Evolutionary conservation across 768 basidiomycete genomes (phyloP).

Genomic region (Boletus eberwhitei): DNA sequence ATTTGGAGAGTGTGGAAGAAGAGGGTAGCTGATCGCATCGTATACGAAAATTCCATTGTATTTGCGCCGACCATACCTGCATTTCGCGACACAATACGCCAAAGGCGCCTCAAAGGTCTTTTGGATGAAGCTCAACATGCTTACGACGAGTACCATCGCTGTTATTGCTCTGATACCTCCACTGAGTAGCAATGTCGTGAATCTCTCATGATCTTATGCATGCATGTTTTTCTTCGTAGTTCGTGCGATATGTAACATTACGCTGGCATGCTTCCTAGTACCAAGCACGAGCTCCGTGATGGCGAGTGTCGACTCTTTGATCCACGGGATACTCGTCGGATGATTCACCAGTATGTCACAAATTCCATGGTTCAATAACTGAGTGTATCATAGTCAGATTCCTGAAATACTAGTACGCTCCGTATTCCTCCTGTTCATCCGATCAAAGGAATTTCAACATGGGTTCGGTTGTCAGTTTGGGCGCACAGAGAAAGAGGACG

Average conservation of each 20-base stretch:
- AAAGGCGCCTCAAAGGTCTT: constrained; percentile 6
- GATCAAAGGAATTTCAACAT: neutral
- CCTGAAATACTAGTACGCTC: constrained; percentile 55
- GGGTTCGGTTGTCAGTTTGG: constrained; percentile 36
- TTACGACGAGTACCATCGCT: neutral
- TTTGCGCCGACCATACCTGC: constrained; percentile 17
- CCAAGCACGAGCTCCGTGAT: too few relatives aligned
- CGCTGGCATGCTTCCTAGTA: too few relatives aligned
- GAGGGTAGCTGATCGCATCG: constrained; percentile 17
- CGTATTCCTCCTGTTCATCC: neutral
- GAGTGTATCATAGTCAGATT: constrained; percentile 42
- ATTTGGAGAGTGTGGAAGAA: constrained; percentile 16
- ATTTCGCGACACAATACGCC: constrained; percentile 8
- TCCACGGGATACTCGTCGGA: neutral
- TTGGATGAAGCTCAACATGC: constrained; percentile 15
- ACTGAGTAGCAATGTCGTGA: neutral
- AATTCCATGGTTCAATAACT: neutral
- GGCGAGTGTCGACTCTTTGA: neutral
- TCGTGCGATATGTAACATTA: neutral
- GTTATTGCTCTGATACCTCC: neutral
- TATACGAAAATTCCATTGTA: constrained; percentile 5
- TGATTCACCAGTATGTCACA: neutral
- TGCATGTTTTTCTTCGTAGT: neutral
- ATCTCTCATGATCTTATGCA: too few relatives aligned
- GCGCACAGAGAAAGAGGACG: constrained; percentile 47